Conservation (phyloP, 2,329 filamentous ascomycete genomes). For the Hypoxylon sp. region DNA sequence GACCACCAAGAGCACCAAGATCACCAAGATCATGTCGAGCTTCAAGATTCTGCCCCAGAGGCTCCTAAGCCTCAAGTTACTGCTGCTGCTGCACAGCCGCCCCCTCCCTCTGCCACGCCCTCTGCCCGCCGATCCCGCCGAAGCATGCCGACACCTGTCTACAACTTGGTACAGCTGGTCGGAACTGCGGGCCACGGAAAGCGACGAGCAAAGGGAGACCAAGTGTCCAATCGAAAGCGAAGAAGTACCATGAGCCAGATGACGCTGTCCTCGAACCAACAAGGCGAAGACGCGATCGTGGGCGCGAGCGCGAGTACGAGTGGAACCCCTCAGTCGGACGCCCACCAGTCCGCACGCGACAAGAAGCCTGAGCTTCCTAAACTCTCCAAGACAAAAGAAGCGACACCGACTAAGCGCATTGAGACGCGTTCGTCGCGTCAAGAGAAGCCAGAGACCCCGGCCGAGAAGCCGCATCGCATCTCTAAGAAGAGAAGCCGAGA, state of each 20-base stretch:
- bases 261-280: conserved; percentile 40
- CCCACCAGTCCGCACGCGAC: conserved; percentile 51
- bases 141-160: conserved; percentile 64
- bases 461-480: conserved; percentile 56
- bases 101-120: conserved; percentile 33
- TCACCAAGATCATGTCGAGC: conserved; percentile 28
- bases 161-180: conserved; percentile 70
- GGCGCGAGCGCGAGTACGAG: conserved; percentile 36
- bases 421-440: conserved; percentile 55
- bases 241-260: conserved; percentile 53
- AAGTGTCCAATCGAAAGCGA: conserved; percentile 54
- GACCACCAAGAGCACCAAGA: neutral
- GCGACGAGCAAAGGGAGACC: conserved; percentile 60
- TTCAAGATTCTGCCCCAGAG: neutral
- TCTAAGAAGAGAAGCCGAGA: conserved; percentile 69
- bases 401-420: conserved; percentile 48
- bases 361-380: conserved; percentile 41
- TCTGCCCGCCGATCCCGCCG: conserved; percentile 61
- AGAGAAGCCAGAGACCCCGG: conserved; percentile 52
- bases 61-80: neutral
- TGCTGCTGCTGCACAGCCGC: neutral
- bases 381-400: conserved; percentile 42
- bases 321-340: conserved; percentile 27
- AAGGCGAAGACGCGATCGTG: conserved; percentile 35
- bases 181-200: conserved; percentile 69